phyloP scores from a whole-genome alignment of 805 yeast genomes.

The Cyberlindnera bimundalis region DNA sequence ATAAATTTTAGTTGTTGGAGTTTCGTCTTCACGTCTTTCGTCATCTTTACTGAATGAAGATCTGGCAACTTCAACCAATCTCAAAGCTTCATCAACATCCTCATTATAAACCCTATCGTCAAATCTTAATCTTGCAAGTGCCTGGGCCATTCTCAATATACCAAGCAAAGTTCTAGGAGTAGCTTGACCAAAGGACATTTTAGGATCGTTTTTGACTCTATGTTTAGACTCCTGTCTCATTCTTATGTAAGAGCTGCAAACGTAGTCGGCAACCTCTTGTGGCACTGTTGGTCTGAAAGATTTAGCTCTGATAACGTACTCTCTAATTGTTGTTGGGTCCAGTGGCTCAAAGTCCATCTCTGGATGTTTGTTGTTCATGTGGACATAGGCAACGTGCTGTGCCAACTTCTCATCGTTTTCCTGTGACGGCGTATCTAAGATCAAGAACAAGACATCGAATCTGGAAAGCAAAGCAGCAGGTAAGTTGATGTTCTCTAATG shows the following conservation, averaged over 20 bases:
- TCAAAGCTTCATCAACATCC: slow-evolving; percentile 94
- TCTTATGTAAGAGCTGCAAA: slow-evolving; percentile 80
- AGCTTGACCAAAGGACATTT: slow-evolving; percentile 80
- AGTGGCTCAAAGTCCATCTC: slow-evolving; percentile 69
- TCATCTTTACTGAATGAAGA: slow-evolving; percentile 61
- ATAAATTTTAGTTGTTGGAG: slow-evolving; percentile 66
- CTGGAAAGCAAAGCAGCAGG: slow-evolving; percentile 96
- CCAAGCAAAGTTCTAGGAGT: slow-evolving; percentile 95
- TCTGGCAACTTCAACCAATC: slow-evolving; percentile 84
- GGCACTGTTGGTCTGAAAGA: slow-evolving; percentile 82
- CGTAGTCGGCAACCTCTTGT: slow-evolving; percentile 78
- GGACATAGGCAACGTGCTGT: slow-evolving; percentile 91
- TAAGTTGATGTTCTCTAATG: slow-evolving; percentile 90
- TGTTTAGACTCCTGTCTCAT: slow-evolving; percentile 88
- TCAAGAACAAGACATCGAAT: slow-evolving; percentile 84
- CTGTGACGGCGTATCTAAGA: slow-evolving; percentile 78
- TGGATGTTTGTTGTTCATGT: slow-evolving; percentile 89
- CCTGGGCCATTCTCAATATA: slow-evolving; percentile 89
- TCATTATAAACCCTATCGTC: slow-evolving; percentile 62
- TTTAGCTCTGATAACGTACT: slow-evolving; percentile 83
- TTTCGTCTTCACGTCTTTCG: slow-evolving; percentile 53
- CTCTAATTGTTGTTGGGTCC: slow-evolving; percentile 77
- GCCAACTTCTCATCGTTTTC: slow-evolving; percentile 86
- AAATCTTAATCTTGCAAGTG: slow-evolving; percentile 86
- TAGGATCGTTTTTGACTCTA: slow-evolving; percentile 61